Base-by-base conservation (phyloP, 2,329 filamentous ascomycete genomes). In the Cordyceps fumosorosea region DNA sequence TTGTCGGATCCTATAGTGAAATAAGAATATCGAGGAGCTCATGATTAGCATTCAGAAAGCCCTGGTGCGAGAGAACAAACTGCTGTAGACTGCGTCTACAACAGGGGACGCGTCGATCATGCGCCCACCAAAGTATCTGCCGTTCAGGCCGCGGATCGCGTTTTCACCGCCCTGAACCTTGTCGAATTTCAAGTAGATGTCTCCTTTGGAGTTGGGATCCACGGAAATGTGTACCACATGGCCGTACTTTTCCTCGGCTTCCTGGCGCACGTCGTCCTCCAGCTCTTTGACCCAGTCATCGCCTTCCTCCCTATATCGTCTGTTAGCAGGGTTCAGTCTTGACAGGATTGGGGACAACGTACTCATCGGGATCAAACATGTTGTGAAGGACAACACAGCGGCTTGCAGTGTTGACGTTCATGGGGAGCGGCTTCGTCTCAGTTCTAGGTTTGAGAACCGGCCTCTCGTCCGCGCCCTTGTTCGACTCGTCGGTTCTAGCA, bases 111-210 rank as follows among this genome's bases (percentile, higher is more conserved):
- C 95, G 74, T 90, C 93, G 76, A 99, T 96, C 81, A 91, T 91
- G 72, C 88, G 86, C 71, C 91, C 91, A 73, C 91, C 95, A 77
- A 99, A 99, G 77, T 90, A 96, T 73, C 95, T 89, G 72, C 95
- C 95, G 76, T 99, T 98, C 66, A 99, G 86, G 72, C 95, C 95
- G 76, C 96, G 96, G 78, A 98, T 96, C 70, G 95, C 95, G 74
- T 97, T 98, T 78, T 97, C 91, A 74, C 93, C 93, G 69, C 93
- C 93, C 75, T 93, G 87, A 65, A 98, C 90, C 72, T 91, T 89
- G 77, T 96, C 92, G 79, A 99, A 99, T 77, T 99, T 99, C 75
- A 99, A 87, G 77, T 96, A 99, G 70, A 99, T 93, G 74, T 99
- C 95, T 77, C 95, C 95, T 76, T 90, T 86, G 54, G 92, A 95